phyloP scores from a whole-genome alignment of 169 alveolate genomes.

The Eimeria falciformis region DNA sequence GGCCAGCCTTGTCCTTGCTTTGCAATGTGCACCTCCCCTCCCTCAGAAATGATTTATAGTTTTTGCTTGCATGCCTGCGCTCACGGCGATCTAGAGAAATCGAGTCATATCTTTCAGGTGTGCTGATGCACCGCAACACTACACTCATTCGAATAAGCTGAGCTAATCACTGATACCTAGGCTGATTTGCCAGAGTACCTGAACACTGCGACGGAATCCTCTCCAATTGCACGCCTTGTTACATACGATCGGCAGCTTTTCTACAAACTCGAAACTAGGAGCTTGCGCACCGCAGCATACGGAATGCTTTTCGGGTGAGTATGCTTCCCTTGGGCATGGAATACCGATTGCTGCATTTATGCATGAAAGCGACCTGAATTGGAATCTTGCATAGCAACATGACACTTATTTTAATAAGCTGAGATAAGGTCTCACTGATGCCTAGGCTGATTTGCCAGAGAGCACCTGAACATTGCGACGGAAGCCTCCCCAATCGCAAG shows the following conservation, averaged over 20 bases:
- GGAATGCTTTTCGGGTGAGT: slow-evolving; percentile 64
- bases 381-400: too few species aligned
- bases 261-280: slow-evolving; percentile 31
- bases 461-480: too few species aligned
- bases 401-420: too few species aligned
- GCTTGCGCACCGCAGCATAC: slow-evolving; percentile 39
- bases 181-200: background rate
- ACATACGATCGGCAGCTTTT: slow-evolving; percentile 31
- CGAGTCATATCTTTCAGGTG: slow-evolving; percentile 59
- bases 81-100: slow-evolving; percentile 57
- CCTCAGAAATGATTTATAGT: slow-evolving; percentile 50
- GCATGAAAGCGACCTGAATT: too few species aligned
- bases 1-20: too few species aligned
- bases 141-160: background rate
- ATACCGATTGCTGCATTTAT: too few species aligned
- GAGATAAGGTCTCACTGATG: too few species aligned
- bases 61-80: slow-evolving; percentile 70
- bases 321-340: background rate
- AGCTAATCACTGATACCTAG: background rate
- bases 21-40: background rate
- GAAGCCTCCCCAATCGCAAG: too few species aligned
- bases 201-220: background rate
- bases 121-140: background rate
- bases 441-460: too few species aligned
- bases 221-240: background rate